These are phyloP conservation scores for Caloboletus inedulis DNA, from an alignment of 1,284 basidiomycete genomes.

Conservation along the genomic window DNA sequence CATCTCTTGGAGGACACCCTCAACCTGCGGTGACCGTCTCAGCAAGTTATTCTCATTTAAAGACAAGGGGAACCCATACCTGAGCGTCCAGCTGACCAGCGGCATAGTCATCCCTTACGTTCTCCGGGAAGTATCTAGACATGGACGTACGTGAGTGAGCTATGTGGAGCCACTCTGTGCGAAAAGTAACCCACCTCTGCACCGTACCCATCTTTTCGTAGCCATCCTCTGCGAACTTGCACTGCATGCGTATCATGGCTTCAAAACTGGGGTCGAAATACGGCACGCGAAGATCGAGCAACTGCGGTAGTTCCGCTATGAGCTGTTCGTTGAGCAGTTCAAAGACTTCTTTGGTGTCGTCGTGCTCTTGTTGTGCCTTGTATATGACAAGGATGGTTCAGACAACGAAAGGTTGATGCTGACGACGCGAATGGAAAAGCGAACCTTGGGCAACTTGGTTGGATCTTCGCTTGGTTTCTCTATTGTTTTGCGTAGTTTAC, in stretches of 20 bases:
- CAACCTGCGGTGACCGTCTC: slow-evolving; percentile 50
- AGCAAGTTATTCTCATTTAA: background rate
- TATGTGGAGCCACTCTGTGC: background rate
- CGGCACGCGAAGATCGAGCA: slow-evolving; percentile 93
- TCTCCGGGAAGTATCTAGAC: slow-evolving; percentile 82
- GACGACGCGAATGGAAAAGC: slow-evolving; percentile 16
- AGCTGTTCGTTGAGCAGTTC: slow-evolving; percentile 92
- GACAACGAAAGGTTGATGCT: background rate
- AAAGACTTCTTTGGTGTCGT: slow-evolving; percentile 92
- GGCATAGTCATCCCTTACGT: slow-evolving; percentile 93
- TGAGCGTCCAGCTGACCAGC: slow-evolving; percentile 94
- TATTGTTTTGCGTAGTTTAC: slow-evolving; percentile 83
- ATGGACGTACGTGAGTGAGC: background rate
- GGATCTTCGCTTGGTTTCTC: slow-evolving; percentile 96
- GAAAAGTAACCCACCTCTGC: slow-evolving; percentile 60
- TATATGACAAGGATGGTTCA: slow-evolving; percentile 1
- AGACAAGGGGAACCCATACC: slow-evolving; percentile 40
- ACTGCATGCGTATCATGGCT: slow-evolving; percentile 97
- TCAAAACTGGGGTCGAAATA: slow-evolving; percentile 99
- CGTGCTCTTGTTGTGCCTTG: slow-evolving; percentile 91
- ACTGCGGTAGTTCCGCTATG: slow-evolving; percentile 85
- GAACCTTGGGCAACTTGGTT: slow-evolving; percentile 81
- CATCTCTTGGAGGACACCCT: slow-evolving; percentile 95
- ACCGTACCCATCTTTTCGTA: slow-evolving; percentile 98
- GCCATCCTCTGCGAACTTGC: slow-evolving; percentile 95